These are phyloP conservation scores for Galerina sulciceps DNA, from an alignment of 768 basidiomycete genomes.

Conservation along the genomic window DNA sequence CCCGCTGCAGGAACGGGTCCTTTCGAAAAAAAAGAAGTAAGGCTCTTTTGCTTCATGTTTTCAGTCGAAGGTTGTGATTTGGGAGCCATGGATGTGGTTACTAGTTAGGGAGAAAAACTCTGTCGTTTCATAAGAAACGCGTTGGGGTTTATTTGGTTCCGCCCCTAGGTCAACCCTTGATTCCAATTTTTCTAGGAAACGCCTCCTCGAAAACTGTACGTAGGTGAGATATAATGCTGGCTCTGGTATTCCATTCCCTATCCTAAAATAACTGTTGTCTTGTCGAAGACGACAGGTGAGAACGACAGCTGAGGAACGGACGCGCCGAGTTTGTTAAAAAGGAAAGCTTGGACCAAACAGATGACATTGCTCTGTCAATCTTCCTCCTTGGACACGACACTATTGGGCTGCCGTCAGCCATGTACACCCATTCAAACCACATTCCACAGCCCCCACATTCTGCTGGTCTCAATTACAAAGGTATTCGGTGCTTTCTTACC, in stretches of 20 bases:
- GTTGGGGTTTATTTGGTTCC: slow-evolving; percentile 38
- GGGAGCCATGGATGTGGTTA: slow-evolving; percentile 36
- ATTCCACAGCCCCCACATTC: slow-evolving; percentile 76
- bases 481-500: slow-evolving; percentile 24
- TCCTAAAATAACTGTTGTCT: no score
- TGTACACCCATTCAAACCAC: slow-evolving; percentile 52
- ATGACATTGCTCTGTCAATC: slow-evolving; percentile 1
- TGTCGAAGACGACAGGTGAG: no score
- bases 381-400: not conserved
- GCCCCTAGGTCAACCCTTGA: not conserved
- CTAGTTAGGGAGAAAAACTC: not conserved
- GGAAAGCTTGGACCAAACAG: slow-evolving; percentile 9
- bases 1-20: slow-evolving; percentile 24
- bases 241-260: no score
- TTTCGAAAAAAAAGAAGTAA: slow-evolving; percentile 70
- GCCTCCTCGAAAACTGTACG: no score
- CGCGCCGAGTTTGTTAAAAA: slow-evolving; percentile 14
- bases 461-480: slow-evolving; percentile 58
- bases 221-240: no score
- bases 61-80: slow-evolving; percentile 46
- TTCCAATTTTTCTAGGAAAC: no score
- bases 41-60: slow-evolving; percentile 70
- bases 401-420: slow-evolving; percentile 19
- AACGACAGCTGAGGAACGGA: not conserved
- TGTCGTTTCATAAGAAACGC: slow-evolving; percentile 24